Evolutionary conservation across 2,329 filamentous ascomycete genomes (phyloP).

Genomic region (Diplodia seriata): DNA sequence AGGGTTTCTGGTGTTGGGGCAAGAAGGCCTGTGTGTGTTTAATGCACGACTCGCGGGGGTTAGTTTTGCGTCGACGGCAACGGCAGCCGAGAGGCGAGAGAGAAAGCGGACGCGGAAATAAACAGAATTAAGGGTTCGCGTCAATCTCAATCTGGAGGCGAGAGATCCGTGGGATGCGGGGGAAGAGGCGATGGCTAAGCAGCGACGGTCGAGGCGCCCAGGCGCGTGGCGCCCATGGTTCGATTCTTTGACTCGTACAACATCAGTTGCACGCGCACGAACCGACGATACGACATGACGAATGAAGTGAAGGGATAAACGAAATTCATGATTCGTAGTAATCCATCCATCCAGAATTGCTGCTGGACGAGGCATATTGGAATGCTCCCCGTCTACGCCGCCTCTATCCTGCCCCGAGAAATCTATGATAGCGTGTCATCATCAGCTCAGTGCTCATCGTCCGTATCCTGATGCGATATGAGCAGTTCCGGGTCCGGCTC

Average conservation of each 20-base stretch:
- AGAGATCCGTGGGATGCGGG: background rate
- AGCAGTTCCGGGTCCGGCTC: conserved; percentile 57
- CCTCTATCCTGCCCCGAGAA: background rate
- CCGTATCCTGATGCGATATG: conserved; percentile 55
- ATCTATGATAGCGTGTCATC: background rate
- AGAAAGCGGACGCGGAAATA: background rate
- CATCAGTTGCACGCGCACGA: background rate
- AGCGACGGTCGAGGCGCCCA: conserved; percentile 17
- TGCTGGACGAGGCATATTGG: background rate
- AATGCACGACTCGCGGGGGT: background rate
- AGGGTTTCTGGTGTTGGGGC: no score
- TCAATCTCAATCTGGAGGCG: background rate
- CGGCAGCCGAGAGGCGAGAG: background rate
- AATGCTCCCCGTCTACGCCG: background rate
- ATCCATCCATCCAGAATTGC: background rate
- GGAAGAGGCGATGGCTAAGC: conserved; percentile 1
- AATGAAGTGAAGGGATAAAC: background rate
- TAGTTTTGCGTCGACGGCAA: background rate
- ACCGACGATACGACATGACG: background rate
- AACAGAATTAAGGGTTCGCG: background rate
- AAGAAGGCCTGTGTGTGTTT: background rate
- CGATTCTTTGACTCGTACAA: conserved; percentile 2
- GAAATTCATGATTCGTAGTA: conserved; percentile 13
- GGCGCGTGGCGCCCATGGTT: background rate
- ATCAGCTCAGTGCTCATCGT: conserved; percentile 44